Evolutionary conservation across 2,329 filamentous ascomycete genomes (phyloP), one percentile per base, ranked within the genome.

Genomic region (Myriosclerotinia curreyana): DNA sequence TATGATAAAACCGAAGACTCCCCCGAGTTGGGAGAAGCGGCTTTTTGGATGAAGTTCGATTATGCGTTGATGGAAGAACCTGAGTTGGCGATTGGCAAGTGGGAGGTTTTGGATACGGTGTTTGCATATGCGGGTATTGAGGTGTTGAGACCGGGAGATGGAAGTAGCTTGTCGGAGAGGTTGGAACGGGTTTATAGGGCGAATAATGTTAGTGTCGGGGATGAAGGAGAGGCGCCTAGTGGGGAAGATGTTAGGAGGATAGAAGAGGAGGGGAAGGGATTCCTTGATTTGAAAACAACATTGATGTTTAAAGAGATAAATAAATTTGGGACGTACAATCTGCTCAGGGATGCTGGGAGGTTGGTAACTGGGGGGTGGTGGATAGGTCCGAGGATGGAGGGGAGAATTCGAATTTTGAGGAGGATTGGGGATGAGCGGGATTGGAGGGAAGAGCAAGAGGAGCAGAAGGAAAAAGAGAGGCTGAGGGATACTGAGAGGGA

Each of bases 1-100:
- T 83, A 87, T 66, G 86, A 89, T 75, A 89, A 88, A 76, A 88
- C 86, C 0, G 87, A 90, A 72, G 77, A 83, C 64, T 70, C 74
- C 15, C 68, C 68, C 0, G 71, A 73, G 12, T 76, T 88, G 14
- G 72, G 74, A 0, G 76, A 76, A 65, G 79, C 82, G 0, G 72
- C 70, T 20, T 90, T 89, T 73, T 90, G 87, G 87, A 74, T 77
- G n/a, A 75, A 76, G 50, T 86, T 89, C 67, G 85, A 88, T 74
- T 90, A 87, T 71, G 79, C 82, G 4, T 78, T 89, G 5, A 78
- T 81, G 58, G 85, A 87, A 71, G 79, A 84, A 55, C 79, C 81
- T 1, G 71, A 69, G 15, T 77, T 76, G 56, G 77, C 80, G 0
- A 76, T 80, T 60, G 82, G 78, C 9, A 79, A 80, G 14, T 89